Conservation (phyloP, 768 basidiomycete species). For the Infundibulicybe gibba region DNA sequence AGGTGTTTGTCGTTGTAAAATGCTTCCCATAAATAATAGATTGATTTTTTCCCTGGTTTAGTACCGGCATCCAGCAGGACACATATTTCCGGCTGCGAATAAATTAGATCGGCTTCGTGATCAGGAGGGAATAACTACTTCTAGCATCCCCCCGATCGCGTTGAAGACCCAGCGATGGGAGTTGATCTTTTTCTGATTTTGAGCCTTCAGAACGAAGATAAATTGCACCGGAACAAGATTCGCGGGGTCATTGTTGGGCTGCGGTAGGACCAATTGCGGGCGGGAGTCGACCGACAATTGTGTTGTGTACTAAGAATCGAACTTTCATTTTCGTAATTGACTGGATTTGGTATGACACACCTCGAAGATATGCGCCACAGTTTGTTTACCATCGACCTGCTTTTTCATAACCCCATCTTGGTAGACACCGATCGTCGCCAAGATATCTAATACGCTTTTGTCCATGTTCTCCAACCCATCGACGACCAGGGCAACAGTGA, state of each 20-base stretch:
- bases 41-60: constrained; percentile 81
- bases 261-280: constrained; percentile 88
- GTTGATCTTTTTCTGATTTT: constrained; percentile 96
- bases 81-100: constrained; percentile 77
- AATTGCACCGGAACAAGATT: constrained; percentile 56
- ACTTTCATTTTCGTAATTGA: too few relatives aligned
- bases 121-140: constrained; percentile 37
- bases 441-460: constrained; percentile 85
- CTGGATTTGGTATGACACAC: constrained; percentile 30
- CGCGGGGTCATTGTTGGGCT: constrained; percentile 75
- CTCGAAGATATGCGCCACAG: constrained; percentile 94
- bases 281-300: constrained; percentile 91
- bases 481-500: constrained; percentile 84
- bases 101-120: too few relatives aligned
- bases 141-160: constrained; percentile 78
- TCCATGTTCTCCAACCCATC: constrained; percentile 95
- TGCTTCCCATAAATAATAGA: constrained; percentile 94
- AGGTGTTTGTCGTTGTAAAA: constrained; percentile 92
- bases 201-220: constrained; percentile 39
- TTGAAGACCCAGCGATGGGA: constrained; percentile 97
- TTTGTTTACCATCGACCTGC: constrained; percentile 83
- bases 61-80: constrained; percentile 83
- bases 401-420: constrained; percentile 97
- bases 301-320: constrained; percentile 75
- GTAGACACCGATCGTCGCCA: constrained; percentile 88